phyloP scores from a whole-genome alignment of 1,139 yeast genomes.

The Debaryomycetaceae sp. region DNA sequence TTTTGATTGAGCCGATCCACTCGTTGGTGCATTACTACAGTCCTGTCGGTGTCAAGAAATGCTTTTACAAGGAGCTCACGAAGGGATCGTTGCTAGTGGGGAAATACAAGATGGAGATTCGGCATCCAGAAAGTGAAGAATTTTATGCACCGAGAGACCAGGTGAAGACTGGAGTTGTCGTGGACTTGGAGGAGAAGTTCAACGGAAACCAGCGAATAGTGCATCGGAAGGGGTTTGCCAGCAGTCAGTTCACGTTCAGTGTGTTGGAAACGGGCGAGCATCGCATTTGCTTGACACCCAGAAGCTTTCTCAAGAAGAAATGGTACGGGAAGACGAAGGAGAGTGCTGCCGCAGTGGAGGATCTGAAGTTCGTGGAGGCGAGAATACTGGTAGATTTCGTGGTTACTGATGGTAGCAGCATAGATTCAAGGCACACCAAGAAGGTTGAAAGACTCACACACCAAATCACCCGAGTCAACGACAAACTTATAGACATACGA shows the following conservation, averaged over 20 bases:
- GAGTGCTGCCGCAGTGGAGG: slow-evolving; percentile 12
- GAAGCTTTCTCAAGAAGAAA: slow-evolving; percentile 32
- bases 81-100: slow-evolving; percentile 60
- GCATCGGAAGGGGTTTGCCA: slow-evolving; percentile 56
- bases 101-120: slow-evolving; percentile 54
- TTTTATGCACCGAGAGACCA: slow-evolving; percentile 41
- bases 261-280: slow-evolving; percentile 75
- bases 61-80: slow-evolving; percentile 65
- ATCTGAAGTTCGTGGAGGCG: slow-evolving; percentile 52
- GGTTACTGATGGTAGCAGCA: slow-evolving; percentile 48
- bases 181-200: slow-evolving; percentile 59
- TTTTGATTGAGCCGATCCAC: not conserved
- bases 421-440: slow-evolving; percentile 52
- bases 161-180: slow-evolving; percentile 32
- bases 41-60: slow-evolving; percentile 56
- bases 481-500: slow-evolving; percentile 54
- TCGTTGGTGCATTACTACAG: slow-evolving; percentile 45
- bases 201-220: slow-evolving; percentile 68
- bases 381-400: slow-evolving; percentile 49
- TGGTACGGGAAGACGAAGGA: slow-evolving; percentile 16
- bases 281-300: slow-evolving; percentile 65
- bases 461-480: slow-evolving; percentile 50
- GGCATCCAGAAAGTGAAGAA: slow-evolving; percentile 39
- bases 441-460: slow-evolving; percentile 49
- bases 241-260: slow-evolving; percentile 65